Evolutionary conservation across 208 protist species (phyloP).

Genomic region (Trypanosoma congolense): DNA sequence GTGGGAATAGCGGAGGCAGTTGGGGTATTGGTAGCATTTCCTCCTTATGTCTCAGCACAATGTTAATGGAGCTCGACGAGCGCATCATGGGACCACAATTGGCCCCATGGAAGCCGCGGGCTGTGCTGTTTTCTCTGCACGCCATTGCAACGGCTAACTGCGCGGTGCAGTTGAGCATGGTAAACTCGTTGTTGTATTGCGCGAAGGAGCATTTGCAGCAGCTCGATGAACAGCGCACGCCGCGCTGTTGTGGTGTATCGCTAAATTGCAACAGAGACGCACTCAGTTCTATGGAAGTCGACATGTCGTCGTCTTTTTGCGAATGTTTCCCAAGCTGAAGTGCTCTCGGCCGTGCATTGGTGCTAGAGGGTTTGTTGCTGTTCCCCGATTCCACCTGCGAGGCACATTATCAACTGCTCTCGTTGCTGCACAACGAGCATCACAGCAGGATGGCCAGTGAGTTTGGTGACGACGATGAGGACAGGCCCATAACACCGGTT

Average conservation of each 20-base stretch:
- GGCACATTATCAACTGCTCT: constrained; percentile 34
- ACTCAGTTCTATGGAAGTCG: constrained; percentile 38
- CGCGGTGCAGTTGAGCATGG: constrained; percentile 20
- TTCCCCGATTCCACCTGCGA: constrained; percentile 21
- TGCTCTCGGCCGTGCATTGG: constrained; percentile 28
- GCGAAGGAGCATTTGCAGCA: constrained; percentile 37
- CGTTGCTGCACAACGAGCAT: constrained; percentile 6
- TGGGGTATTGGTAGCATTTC: constrained; percentile 16
- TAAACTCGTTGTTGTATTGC: constrained; percentile 31
- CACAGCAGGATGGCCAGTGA: neutral
- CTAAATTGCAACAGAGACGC: constrained; percentile 25
- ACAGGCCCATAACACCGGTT: neutral
- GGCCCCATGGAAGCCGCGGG: constrained; percentile 37
- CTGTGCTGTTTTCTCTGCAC: constrained; percentile 45
- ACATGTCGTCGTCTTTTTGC: constrained; percentile 42
- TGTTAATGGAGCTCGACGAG: constrained; percentile 32
- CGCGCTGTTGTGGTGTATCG: constrained; percentile 64
- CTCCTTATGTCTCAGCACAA: constrained; percentile 14
- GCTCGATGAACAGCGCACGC: constrained; percentile 39
- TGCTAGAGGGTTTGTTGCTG: constrained; percentile 52
- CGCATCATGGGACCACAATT: constrained; percentile 32
- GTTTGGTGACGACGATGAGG: constrained; percentile 3
- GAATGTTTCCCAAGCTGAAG: constrained; percentile 37
- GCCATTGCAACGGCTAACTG: constrained; percentile 35
- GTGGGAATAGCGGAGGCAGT: neutral